Conservation (phyloP, 164 flowering plant species). For the Magnolia sinica region DNA sequence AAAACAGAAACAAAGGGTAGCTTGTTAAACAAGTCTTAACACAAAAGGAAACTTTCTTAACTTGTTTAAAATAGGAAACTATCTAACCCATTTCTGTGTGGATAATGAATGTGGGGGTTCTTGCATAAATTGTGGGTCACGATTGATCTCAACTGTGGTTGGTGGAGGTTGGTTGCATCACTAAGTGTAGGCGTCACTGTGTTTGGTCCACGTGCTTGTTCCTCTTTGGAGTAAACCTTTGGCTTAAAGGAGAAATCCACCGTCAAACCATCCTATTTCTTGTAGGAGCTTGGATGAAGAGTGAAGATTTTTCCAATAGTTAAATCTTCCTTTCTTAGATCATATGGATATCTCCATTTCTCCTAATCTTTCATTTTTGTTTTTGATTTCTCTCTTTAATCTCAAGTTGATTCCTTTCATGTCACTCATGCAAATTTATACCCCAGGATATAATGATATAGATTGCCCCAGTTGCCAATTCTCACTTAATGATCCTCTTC, state of each 20-base stretch:
- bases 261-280: not conserved
- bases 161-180: too few relatives aligned
- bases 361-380: not conserved
- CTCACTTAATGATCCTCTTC: not conserved
- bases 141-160: too few relatives aligned
- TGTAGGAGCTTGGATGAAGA: not conserved
- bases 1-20: too few relatives aligned
- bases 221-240: not conserved
- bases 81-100: too few relatives aligned
- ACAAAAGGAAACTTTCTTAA: too few relatives aligned
- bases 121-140: too few relatives aligned
- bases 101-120: too few relatives aligned
- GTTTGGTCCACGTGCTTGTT: not conserved
- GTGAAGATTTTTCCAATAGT: not conserved
- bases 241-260: not conserved
- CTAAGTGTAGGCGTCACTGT: too few relatives aligned
- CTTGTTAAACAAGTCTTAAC: too few relatives aligned
- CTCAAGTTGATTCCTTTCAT: not conserved
- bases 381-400: not conserved
- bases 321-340: not conserved
- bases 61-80: too few relatives aligned
- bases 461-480: not conserved
- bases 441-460: not conserved
- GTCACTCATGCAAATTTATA: not conserved
- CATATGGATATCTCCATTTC: not conserved